Base-by-base conservation (phyloP, 2,329 filamentous ascomycete genomes). In the Reticulascus tulasneorum region DNA sequence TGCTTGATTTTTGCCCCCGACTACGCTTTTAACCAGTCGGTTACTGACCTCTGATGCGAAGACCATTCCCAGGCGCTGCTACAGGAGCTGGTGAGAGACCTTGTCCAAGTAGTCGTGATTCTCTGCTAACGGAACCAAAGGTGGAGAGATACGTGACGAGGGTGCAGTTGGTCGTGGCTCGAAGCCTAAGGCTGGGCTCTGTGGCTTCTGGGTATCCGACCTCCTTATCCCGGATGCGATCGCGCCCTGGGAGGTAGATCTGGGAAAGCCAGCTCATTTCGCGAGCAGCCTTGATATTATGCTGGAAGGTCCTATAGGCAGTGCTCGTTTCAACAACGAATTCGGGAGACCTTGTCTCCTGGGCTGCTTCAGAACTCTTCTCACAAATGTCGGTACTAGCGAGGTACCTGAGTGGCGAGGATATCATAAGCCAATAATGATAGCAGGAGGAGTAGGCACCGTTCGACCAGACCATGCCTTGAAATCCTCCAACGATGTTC, bases 351-450 rank as follows among this genome's bases (percentile, higher is more conserved):
- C 93, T 23, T 89, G 84, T 54, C 83, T 94, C 10, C 77, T 84
- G 4, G 93, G 93, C 16, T 91, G 89, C 56, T 98, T 98, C 71
- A 77, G 91, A 42, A 98, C 93, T 1, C 74, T 98, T 23, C 78
- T 94, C 20, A 85, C 82, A 27, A 73, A 80, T 38, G 73, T 85
- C 37, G 77, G 76, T 25, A 60, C 64, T 23, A 66, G 71, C 31
- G 58, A 59, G 4, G 49, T 55, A 13, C 73, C 72, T 15, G 88
- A 94, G 48, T 76, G 87, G 54, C 77, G 91, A 49, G 93, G 93
- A 17, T 98, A 94, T 59, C 93, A 97, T 65, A 98, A 98, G 68
- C 93, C 93, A 9, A 96, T 95, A 60, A 94, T 96, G 87, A 88
- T 98, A 64, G 93, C 93, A 44, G 93, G 93, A 55, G 93, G 93